These are phyloP conservation scores for Globisporangium abappressorium DNA, from an alignment of 352 stramenopile genomes.

Conservation along the genomic window DNA sequence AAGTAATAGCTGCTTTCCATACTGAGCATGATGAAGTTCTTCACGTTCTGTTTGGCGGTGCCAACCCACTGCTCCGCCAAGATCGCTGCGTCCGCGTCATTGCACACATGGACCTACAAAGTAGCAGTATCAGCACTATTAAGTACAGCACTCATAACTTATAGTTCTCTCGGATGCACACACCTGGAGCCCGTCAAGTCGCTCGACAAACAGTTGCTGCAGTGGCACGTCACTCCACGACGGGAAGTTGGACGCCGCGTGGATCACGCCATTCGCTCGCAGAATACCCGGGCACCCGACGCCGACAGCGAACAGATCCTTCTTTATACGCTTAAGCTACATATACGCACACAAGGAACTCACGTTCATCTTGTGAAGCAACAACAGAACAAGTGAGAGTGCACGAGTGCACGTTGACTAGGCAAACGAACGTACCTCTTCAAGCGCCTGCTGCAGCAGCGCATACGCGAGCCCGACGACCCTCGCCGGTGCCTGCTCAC, in stretches of 20 bases:
- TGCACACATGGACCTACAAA: slow-evolving; percentile 50
- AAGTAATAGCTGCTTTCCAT: slow-evolving; percentile 2
- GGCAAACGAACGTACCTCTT: slow-evolving; percentile 24
- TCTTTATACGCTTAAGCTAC: slow-evolving; percentile 17
- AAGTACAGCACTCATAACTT: background rate
- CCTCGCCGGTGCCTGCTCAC: slow-evolving; percentile 39
- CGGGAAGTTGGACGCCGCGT: slow-evolving; percentile 67
- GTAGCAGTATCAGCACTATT: background rate
- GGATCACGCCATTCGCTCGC: slow-evolving; percentile 43
- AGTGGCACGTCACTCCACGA: slow-evolving; percentile 64
- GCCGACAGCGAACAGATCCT: slow-evolving; percentile 45
- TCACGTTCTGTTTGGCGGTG: slow-evolving; percentile 48
- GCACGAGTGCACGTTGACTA: no score
- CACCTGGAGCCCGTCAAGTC: slow-evolving; percentile 22
- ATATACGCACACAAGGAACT: background rate
- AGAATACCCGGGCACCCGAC: slow-evolving; percentile 67
- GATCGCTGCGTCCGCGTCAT: slow-evolving; percentile 80
- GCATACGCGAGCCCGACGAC: slow-evolving; percentile 50
- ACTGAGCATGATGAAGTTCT: slow-evolving; percentile 87
- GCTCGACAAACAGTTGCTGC: slow-evolving; percentile 44
- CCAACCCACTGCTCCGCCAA: slow-evolving; percentile 81
- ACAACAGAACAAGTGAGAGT: no score
- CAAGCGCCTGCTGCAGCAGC: slow-evolving; percentile 42
- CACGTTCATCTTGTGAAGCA: no score
- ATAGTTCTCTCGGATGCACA: slow-evolving; percentile 13